Evolutionary conservation across 1,284 basidiomycete species (phyloP), one percentile per base, ranked within the genome.

Genomic region (Apiotrichum mycotoxinovorans): DNA sequence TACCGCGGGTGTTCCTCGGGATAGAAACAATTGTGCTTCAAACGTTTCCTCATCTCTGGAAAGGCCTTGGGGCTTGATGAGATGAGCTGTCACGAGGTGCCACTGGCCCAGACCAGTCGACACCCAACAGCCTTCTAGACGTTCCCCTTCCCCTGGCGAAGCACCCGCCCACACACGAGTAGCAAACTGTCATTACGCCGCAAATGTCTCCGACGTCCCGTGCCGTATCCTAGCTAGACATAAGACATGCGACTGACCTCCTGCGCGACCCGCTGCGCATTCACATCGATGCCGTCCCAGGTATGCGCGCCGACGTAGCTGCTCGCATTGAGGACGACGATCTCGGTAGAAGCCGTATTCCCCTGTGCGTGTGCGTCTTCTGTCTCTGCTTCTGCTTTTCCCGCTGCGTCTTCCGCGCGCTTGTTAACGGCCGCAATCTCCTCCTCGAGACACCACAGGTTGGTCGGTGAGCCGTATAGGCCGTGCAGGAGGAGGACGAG

Each of bases 231-330:
- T n/a, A n/a, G n/a, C n/a, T n/a, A n/a, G n/a, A n/a, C n/a, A n/a
- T n/a, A n/a, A 27, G 18, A n/a, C 25, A 35, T 3, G 35, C 8
- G 14, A 56, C 66, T 43, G 54, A 74, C 66, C 69, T 74, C 71
- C 25, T 66, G 57, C 1, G 64, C 61, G 1, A 70, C 73, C 38
- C 70, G 55, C 30, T 60, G 54, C 4, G 74, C 74, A 53, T 72
- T 74, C n/a, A 76, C 66, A 55, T 78, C 76, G 14, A 77, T 69
- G 11, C 76, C 76, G 66, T 78, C 76, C 69, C 74, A 77, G 0
- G 76, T 78, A 51, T 64, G 62, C 14, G 67, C 63, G 4, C 70
- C 71, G 17, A 46, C 56, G 46, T 72, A 74, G 10, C 60, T 56
- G n/a, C 54, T 58, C 2, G 65, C 54, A 7, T 67, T 55, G 27